phyloP scores from a whole-genome alignment of 2,329 filamentous ascomycete species.

The Drechslerella dactyloides region DNA sequence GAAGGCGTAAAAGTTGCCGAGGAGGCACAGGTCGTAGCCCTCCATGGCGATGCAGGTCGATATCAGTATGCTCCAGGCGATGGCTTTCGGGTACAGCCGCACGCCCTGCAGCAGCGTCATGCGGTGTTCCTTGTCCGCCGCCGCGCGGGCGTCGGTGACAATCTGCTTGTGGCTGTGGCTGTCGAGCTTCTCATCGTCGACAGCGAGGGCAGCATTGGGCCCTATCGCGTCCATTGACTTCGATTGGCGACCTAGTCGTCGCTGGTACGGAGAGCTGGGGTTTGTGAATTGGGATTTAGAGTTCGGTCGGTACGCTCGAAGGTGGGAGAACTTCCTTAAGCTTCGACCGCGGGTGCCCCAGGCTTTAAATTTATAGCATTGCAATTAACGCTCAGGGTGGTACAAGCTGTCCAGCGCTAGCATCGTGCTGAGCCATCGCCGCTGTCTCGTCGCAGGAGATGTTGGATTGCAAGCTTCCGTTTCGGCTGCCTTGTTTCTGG shows the following conservation, averaged over 20 bases:
- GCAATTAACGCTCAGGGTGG: neutral
- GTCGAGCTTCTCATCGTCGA: conserved; percentile 31
- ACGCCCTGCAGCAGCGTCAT: conserved; percentile 80
- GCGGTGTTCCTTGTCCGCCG: conserved; percentile 67
- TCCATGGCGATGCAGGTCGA: conserved; percentile 94
- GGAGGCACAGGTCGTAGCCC: conserved; percentile 80
- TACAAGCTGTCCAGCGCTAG: neutral
- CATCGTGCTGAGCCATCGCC: neutral
- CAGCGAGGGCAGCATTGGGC: no score
- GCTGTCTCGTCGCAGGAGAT: neutral
- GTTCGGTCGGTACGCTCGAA: neutral
- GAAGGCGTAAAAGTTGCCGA: conserved; percentile 69
- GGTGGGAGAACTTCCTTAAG: no score
- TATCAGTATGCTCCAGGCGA: conserved; percentile 81
- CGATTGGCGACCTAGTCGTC: no score
- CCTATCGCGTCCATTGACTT: conserved; percentile 29
- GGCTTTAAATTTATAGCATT: neutral
- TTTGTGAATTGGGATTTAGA: neutral
- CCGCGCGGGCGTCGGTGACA: conserved; percentile 33
- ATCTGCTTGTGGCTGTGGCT: conserved; percentile 37
- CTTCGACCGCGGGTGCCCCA: neutral
- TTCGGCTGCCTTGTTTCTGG: neutral
- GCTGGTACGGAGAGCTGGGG: no score
- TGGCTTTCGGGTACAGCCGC: conserved; percentile 83
- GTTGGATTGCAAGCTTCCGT: neutral